Base-by-base conservation (phyloP, 208 protist species). In the Entamoeba dispar region DNA sequence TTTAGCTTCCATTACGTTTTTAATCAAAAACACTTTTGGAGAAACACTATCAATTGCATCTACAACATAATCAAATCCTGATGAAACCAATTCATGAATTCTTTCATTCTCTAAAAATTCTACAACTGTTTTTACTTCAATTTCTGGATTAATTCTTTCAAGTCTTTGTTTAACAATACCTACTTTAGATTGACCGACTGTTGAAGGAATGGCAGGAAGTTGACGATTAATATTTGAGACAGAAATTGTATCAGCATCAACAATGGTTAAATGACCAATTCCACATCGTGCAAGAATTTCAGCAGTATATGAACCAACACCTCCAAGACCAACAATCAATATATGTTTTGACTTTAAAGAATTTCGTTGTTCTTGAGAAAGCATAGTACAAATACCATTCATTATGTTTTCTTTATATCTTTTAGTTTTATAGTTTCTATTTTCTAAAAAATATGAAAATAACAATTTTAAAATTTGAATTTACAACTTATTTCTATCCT, bases 1-100 rank as follows among this genome's bases (percentile, higher is more conserved):
- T 14, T 92, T 19, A 12, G 8, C 91, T 19, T 93, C 91, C n/a
- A 92, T n/a, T 10, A 31, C 69, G 5, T 93, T 91, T 61, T 93
- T 92, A 52, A 93, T 34, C 27, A 93, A 51, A 49, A 38, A 31
- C 27, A 61, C 51, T 91, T 93, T 93, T 61, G 95, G 94, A 22
- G 38, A 17, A 47, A 77, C 73, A 55, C 96, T 94, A 55, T 95
- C 95, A 17, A 96, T 96, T 77, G 95, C 95, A 27, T 96, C 95
- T 3, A 96, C 47, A 5, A 96, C 95, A n/a, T 93, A 95, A 34
- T 93, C 77, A 52, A 94, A 93, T 4, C 91, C 92, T 2, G 73
- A 93, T 27, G 19, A 15, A 4, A 96, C 34, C 17, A 95, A 43
- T 51, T 95, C 73, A 3, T 86, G 69, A 14, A 94, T 92, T 7